Conservation (phyloP, 2,329 filamentous ascomycete genomes). For the Aspergillus quadrilineatus region DNA sequence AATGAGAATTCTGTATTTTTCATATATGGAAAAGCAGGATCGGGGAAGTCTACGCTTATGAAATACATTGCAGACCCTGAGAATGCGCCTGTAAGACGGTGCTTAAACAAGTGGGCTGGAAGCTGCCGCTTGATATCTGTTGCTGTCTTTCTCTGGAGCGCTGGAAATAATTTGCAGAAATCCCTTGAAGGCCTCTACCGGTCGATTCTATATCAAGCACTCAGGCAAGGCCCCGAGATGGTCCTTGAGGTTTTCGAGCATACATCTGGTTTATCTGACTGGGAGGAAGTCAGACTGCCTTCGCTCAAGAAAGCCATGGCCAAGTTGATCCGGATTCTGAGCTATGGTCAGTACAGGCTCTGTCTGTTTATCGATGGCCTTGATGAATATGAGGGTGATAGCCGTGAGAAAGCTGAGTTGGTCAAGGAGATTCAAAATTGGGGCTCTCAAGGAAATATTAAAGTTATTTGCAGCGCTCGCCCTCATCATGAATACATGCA, state of each 20-base stretch:
- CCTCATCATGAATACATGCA: neutral
- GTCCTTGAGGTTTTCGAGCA: neutral
- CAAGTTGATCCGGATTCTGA: neutral
- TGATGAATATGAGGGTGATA: slow-evolving; percentile 3
- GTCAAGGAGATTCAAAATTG: neutral
- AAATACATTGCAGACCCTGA: neutral
- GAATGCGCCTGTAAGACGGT: neutral
- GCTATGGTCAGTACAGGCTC: neutral
- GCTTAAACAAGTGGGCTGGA: neutral
- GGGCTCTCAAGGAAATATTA: neutral
- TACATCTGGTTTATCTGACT: neutral
- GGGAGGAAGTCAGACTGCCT: neutral
- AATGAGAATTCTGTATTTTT: neutral
- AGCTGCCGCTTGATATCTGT: neutral
- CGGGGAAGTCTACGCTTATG: neutral
- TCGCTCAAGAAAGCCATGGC: neutral
- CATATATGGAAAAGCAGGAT: neutral
- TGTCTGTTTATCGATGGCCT: neutral
- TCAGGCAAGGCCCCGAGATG: neutral
- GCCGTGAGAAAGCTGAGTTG: neutral
- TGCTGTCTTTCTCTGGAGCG: neutral
- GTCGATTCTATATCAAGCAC: neutral
- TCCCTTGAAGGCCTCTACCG: slow-evolving; percentile 1
- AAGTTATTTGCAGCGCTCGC: neutral
- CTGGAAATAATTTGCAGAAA: neutral